Evolutionary conservation across 305 asterid species (phyloP).

Genomic region (Fraxinus dipetala): DNA sequence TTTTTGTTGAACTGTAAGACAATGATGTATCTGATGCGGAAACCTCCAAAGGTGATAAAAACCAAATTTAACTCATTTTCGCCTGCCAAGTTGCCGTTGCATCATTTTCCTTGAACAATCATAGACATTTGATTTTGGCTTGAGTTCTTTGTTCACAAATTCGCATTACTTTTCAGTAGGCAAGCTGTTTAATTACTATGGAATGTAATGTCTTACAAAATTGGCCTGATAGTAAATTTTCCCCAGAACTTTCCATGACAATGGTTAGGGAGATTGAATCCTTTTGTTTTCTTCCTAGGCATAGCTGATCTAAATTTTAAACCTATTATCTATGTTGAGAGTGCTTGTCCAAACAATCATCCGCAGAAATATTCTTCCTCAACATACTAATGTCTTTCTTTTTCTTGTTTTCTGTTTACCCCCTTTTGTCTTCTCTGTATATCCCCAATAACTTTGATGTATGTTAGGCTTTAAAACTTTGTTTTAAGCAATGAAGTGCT

Average conservation of each 20-base stretch:
- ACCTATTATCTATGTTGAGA: neutral
- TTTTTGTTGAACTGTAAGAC: constrained; percentile 89
- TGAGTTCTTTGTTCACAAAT: neutral
- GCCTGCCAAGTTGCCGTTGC: constrained; percentile 13
- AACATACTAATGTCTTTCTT: neutral
- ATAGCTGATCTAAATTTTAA: neutral
- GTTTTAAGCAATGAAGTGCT: neutral
- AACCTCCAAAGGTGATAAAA: constrained; percentile 77
- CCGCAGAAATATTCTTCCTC: neutral
- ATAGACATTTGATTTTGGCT: neutral
- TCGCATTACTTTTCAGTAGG: neutral
- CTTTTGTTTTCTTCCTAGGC: neutral
- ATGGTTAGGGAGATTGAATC: neutral
- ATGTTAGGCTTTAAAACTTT: neutral
- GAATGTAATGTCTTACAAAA: neutral
- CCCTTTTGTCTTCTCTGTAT: neutral
- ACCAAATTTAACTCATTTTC: constrained; percentile 6
- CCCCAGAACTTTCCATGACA: neutral
- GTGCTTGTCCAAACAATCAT: neutral
- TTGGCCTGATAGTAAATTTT: neutral
- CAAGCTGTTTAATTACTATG: neutral
- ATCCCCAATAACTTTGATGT: neutral
- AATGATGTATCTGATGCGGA: constrained; percentile 81
- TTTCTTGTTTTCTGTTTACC: neutral
- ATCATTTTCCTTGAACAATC: neutral